Percentiles rank a stretch among this genome's conserved stretches.
Evolutionary conservation across 768 basidiomycete genomes (phyloP).

Genomic region (Lentinula edodes): DNA sequence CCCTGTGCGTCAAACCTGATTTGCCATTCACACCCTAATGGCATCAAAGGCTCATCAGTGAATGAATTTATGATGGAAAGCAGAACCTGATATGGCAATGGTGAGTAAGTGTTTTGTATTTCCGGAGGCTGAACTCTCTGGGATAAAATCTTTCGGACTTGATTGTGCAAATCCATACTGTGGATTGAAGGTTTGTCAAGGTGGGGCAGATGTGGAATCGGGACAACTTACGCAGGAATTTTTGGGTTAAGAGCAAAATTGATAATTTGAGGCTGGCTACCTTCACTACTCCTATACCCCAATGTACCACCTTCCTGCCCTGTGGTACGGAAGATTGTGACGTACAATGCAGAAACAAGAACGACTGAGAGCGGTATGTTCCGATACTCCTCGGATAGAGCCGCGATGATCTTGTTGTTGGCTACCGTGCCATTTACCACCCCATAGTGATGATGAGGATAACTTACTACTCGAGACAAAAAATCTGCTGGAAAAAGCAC

Average conservation of each 20-base stretch:
- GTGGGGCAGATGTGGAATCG: background rate
- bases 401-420: background rate
- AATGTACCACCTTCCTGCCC: background rate
- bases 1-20: background rate
- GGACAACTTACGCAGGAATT: background rate
- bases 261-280: background rate
- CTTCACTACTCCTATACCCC: background rate
- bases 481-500: background rate
- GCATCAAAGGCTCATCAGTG: background rate
- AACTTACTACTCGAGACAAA: background rate
- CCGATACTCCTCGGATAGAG: background rate
- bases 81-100: background rate
- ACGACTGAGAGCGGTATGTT: background rate
- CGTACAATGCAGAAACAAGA: background rate
- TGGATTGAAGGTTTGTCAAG: background rate
- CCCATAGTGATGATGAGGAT: background rate
- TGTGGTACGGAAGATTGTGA: background rate
- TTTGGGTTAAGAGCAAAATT: background rate
- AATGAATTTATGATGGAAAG: background rate
- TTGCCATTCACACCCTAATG: background rate
- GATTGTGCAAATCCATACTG: background rate
- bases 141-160: background rate
- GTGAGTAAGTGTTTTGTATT: background rate
- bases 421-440: background rate
- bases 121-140: background rate